Evolutionary conservation across 1,284 basidiomycete genomes (phyloP).

Genomic region (Pyrrhoderma lamaoense): DNA sequence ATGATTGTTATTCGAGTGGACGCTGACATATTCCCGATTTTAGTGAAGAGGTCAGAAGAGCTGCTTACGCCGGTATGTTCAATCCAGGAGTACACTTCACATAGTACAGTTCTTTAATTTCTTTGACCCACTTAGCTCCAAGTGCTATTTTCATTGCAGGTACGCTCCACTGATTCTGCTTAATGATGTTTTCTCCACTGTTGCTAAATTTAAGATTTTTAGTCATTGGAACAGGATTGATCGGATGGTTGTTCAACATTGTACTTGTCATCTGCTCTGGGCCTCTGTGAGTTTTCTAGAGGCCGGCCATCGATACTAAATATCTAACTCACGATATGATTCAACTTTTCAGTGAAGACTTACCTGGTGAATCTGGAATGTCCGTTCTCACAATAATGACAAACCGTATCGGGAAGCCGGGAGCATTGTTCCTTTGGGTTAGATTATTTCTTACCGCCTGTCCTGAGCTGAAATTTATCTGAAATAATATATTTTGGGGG

Average conservation of each 20-base stretch:
- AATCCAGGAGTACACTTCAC: neutral
- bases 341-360: slow-evolving; percentile 37
- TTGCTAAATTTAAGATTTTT: neutral
- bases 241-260: slow-evolving; percentile 83
- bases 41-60: slow-evolving; percentile 83
- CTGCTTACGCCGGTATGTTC: slow-evolving; percentile 69
- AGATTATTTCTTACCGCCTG: slow-evolving; percentile 19
- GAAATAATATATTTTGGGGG: neutral
- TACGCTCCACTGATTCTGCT: slow-evolving; percentile 25
- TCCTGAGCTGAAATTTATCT: neutral
- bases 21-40: slow-evolving; percentile 2
- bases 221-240: slow-evolving; percentile 77
- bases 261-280: slow-evolving; percentile 79
- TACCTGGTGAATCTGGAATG: slow-evolving; percentile 59
- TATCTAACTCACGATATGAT: slow-evolving; percentile 6
- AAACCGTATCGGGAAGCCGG: slow-evolving; percentile 62
- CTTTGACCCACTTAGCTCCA: too few species aligned
- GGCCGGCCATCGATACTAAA: neutral
- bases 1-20: neutral
- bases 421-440: slow-evolving; percentile 73
- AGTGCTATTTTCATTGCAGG: slow-evolving; percentile 82
- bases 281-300: slow-evolving; percentile 39
- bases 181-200: neutral
- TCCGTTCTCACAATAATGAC: slow-evolving; percentile 74
- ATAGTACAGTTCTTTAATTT: too few species aligned